Evolutionary conservation across 164 flowering plant species (phyloP), one percentile per base, ranked within the genome.

Genomic region (Kalanchoe fedtschenkoi): DNA sequence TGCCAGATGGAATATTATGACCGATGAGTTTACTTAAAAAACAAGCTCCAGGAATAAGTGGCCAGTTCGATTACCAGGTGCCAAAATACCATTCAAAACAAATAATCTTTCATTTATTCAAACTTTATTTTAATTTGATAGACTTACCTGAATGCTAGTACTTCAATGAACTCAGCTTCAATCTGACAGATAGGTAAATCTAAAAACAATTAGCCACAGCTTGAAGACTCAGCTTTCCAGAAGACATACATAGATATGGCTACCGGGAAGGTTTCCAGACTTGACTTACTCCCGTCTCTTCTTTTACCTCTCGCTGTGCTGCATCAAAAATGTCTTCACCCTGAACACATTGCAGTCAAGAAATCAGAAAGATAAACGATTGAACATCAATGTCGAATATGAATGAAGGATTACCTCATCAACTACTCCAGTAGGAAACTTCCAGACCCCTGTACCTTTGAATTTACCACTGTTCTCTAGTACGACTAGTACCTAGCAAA

Each of bases 221-320:
- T 29, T 22, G 33, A 56, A 1, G 15, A 16, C 6, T 17, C 39
- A 14, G 57, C 24, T 16, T 33, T 2, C n/a, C 11, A 58, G 34
- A 34, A 46, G 38, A 19, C 19, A 24, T 10, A 30, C 30, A 6
- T 14, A 11, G 46, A 32, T 1, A 58, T 2, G 8, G 19, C n/a
- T n/a, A 58, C 19, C 0, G 38, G 9, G 24, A 54, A 53, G 15
- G 4, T 5, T 14, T 29, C 19, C 10, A 38, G 15, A n/a, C n/a
- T 4, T 44, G 17, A 69, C 78, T 73, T 74, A 82, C 87, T 56
- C 75, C 78, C 15, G 87, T 80, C 63, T 83, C 87, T 72, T 83
- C 87, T 69, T 71, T 78, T 38, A 78, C 81, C 65, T 78, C 81
- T 71, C 81, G 74, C 3, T 58, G 69, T 16, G 84, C 83, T 46